Evolutionary conservation across 768 basidiomycete genomes (phyloP).

Genomic region (Mycena floridula): DNA sequence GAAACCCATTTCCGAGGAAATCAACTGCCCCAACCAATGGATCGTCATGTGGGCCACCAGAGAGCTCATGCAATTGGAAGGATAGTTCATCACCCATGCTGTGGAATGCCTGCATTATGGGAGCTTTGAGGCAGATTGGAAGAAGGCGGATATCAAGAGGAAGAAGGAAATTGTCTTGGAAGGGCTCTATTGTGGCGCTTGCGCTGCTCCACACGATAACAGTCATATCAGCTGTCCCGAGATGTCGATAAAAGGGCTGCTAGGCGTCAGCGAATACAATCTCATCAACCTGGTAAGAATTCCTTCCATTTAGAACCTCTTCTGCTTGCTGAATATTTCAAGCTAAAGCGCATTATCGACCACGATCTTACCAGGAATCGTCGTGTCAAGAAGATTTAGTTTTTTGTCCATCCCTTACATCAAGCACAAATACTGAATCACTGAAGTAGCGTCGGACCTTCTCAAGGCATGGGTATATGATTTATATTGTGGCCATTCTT

Average conservation of each 20-base stretch:
- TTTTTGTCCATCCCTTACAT: constrained; percentile 1
- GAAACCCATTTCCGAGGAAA: no score
- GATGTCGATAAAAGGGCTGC: constrained; percentile 5
- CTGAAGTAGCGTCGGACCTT: background rate
- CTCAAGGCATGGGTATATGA: background rate
- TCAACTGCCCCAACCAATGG: no score
- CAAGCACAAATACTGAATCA: background rate
- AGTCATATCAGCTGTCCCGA: constrained; percentile 6
- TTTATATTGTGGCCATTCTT: no score
- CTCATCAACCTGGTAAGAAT: constrained; percentile 3
- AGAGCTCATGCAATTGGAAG: background rate
- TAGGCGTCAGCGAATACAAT: constrained; percentile 6
- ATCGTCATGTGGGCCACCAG: no score
- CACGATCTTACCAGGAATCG: constrained; percentile 5
- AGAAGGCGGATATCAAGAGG: background rate
- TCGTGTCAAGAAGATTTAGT: constrained; percentile 4
- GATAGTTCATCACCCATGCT: background rate
- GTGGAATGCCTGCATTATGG: background rate
- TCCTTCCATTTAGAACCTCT: background rate
- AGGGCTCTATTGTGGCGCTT: constrained; percentile 7
- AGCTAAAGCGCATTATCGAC: background rate
- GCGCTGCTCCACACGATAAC: constrained; percentile 1
- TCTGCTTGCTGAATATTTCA: background rate
- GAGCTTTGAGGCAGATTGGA: constrained; percentile 4
- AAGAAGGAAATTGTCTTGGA: constrained; percentile 4